A percentile compares a stretch with the other conserved stretches of the same genome.
These are phyloP conservation scores for Penicillium sp. DNA, from an alignment of 2,329 filamentous ascomycete species.

Conservation along the genomic window DNA sequence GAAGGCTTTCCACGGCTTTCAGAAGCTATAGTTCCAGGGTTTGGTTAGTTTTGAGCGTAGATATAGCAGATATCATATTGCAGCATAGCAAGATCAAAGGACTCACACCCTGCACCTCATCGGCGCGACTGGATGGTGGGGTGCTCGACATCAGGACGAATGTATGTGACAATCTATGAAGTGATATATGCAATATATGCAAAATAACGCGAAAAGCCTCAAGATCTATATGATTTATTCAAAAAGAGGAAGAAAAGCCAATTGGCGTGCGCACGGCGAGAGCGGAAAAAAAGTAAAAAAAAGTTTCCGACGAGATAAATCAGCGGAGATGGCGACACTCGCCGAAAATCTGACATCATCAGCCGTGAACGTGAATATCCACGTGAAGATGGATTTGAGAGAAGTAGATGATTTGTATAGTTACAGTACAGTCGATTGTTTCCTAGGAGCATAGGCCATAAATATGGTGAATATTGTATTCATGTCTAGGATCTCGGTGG, in stretches of 20 bases:
- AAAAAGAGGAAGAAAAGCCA: background rate
- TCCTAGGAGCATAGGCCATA: background rate
- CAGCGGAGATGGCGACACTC: constrained; percentile 23
- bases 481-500: background rate
- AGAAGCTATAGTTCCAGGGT: constrained; percentile 28
- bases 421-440: background rate
- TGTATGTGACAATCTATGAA: background rate
- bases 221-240: background rate
- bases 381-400: background rate
- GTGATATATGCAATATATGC: background rate
- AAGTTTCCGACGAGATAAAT: constrained; percentile 10
- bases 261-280: background rate
- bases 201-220: background rate
- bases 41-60: background rate
- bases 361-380: background rate
- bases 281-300: constrained; percentile 13
- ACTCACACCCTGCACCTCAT: constrained; percentile 44
- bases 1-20: constrained; percentile 40
- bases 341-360: constrained; percentile 4
- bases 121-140: constrained; percentile 29
- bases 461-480: background rate
- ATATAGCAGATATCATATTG: background rate
- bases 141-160: constrained; percentile 23
- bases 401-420: background rate
- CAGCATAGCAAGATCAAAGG: background rate